Evolutionary conservation across 2,329 filamentous ascomycete genomes (phyloP).

Genomic region (Diaporthe sp.): DNA sequence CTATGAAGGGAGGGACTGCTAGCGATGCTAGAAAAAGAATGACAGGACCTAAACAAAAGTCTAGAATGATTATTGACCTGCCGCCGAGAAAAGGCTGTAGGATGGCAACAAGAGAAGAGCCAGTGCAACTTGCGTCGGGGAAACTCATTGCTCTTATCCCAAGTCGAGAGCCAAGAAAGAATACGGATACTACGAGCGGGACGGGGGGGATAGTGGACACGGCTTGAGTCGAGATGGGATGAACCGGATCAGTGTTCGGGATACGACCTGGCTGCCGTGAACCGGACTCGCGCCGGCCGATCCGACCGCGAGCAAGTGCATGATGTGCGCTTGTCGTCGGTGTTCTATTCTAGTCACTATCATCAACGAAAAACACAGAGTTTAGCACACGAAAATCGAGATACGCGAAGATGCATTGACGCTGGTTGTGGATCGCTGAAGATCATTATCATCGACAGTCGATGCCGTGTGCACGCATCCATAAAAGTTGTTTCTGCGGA

Average conservation of each 20-base stretch:
- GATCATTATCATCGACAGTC: conserved; percentile 5
- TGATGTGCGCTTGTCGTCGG: not conserved
- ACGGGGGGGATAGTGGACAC: not conserved
- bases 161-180: not conserved
- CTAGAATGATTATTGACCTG: not conserved
- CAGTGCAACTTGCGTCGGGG: not conserved
- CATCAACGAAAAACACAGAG: not conserved
- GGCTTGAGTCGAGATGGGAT: conserved; percentile 26
- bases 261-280: not conserved
- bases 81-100: not conserved
- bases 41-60: not conserved
- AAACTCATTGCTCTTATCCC: not conserved
- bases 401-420: conserved; percentile 12
- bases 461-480: not conserved
- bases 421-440: not conserved
- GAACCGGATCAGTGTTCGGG: conserved; percentile 1
- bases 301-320: not conserved
- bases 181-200: conserved; percentile 3
- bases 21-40: conserved; percentile 11
- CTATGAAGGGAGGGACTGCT: not conserved
- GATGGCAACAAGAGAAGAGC: not conserved
- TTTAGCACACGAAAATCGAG: not conserved
- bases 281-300: not conserved
- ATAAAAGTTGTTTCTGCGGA: conserved; percentile 5
- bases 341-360: conserved; percentile 10